A percentile compares a stretch with the other conserved stretches of the same genome.
Evolutionary conservation across 805 yeast species (phyloP).

Genomic region (Ogataea degrootiae): DNA sequence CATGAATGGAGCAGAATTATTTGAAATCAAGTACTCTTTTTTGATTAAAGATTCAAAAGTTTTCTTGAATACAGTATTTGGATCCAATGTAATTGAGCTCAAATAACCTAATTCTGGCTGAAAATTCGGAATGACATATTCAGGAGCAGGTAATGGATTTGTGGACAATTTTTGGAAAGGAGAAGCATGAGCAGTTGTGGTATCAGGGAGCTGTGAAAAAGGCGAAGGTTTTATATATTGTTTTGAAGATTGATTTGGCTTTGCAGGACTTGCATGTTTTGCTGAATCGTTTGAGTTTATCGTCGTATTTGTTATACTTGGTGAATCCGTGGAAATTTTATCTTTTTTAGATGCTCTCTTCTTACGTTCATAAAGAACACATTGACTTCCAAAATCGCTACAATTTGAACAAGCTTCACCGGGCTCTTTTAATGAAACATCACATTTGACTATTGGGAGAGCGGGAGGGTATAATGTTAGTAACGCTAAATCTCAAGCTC

Average conservation of each 20-base stretch:
- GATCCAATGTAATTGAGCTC: slow-evolving; percentile 9
- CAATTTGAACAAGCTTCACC: slow-evolving; percentile 64
- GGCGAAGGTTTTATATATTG: too few species aligned
- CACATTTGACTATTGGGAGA: slow-evolving; percentile 52
- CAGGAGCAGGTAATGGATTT: slow-evolving; percentile 3
- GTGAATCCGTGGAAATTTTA: neutral
- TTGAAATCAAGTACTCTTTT: slow-evolving; percentile 9
- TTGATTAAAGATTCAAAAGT: slow-evolving; percentile 9
- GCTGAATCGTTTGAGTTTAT: neutral
- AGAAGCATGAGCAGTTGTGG: too few species aligned
- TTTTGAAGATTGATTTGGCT: neutral
- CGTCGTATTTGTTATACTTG: neutral
- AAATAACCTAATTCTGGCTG: slow-evolving; percentile 6
- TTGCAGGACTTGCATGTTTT: too few species aligned
- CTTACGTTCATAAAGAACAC: slow-evolving; percentile 49
- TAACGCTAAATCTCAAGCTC: neutral
- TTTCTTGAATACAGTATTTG: slow-evolving; percentile 6
- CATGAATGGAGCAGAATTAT: slow-evolving; percentile 24
- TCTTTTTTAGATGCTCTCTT: slow-evolving; percentile 18
- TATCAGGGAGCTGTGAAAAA: too few species aligned
- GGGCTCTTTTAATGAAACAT: slow-evolving; percentile 38
- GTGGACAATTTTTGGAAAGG: neutral
- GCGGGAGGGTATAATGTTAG: slow-evolving; percentile 16
- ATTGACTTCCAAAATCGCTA: slow-evolving; percentile 62
- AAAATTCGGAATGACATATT: slow-evolving; percentile 6